Evolutionary conservation across 305 asterid species (phyloP).

Genomic region (Rubia peregrina): DNA sequence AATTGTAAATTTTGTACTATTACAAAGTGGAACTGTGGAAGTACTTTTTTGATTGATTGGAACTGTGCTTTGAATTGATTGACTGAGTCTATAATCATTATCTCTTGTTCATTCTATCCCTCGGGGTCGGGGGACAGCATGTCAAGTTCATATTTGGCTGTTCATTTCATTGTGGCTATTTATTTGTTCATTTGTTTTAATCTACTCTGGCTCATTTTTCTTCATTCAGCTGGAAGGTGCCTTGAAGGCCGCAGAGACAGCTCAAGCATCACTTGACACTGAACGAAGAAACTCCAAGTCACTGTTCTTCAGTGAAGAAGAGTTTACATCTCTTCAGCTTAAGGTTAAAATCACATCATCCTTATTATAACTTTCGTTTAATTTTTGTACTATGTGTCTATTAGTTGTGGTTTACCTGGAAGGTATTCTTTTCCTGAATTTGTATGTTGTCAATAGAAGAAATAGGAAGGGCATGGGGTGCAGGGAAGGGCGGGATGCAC

Average conservation of each 20-base stretch:
- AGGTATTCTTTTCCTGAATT: not conserved
- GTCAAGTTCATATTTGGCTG: not conserved
- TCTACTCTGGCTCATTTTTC: not conserved
- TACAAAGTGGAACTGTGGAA: not conserved
- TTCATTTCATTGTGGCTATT: not conserved
- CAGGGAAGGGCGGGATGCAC: no score
- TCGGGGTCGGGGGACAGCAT: not conserved
- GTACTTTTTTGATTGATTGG: not conserved
- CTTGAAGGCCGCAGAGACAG: conserved; percentile 66
- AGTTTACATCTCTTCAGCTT: conserved; percentile 66
- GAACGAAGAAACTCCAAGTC: conserved; percentile 63
- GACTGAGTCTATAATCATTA: not conserved
- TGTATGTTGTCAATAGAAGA: not conserved
- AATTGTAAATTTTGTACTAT: not conserved
- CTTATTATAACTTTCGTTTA: not conserved
- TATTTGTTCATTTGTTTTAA: not conserved
- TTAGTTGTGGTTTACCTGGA: not conserved
- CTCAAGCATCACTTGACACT: conserved; percentile 55
- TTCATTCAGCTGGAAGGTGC: conserved; percentile 49
- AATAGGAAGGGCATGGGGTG: not conserved
- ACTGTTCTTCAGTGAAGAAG: conserved; percentile 59
- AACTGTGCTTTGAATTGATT: not conserved
- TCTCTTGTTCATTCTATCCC: not conserved
- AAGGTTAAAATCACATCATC: conserved; percentile 30
- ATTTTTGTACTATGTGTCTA: not conserved